Base-by-base conservation (phyloP, 164 flowering plant species). In the Buxus sempervirens region DNA sequence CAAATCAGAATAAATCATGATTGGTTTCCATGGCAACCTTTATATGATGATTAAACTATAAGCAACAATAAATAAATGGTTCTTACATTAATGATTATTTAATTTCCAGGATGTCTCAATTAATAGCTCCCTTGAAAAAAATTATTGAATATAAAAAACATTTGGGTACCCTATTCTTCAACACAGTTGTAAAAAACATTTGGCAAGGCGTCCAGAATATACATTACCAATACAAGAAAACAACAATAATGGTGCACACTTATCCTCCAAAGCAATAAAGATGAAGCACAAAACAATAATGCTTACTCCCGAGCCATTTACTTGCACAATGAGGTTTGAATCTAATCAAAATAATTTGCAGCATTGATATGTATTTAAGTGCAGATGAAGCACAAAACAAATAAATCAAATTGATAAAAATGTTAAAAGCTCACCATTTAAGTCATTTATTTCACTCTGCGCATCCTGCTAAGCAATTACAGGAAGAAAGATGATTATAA, bases 281-380 rank as follows among this genome's bases (percentile, higher is more conserved):
- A 23, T n/a, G n/a, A n/a, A n/a, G n/a, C n/a, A 51, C 42, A 0
- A 25, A 10, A n/a, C 22, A 24, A 20, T 12, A 16, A 20, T 96
- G 99, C 74, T 93, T 82, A 80, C 88, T 96, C 0, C 95, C 96
- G 42, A 96, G 95, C 99, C 99, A 96, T 77, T 96, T 96, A 42
- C 99, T 98, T 96, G 78, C 67, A 67, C 63, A 58, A 26, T 5
- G 12, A 19, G 38, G 65, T 41, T 16, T 36, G n/a, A 62, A 62
- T 19, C 63, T 27, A 25, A 58, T n/a, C 20, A 16, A 68, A 19
- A 15, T 7, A 38, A 10, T 4, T 2, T 18, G 22, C 20, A 28
- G 4, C 1, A 58, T 9, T 23, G 16, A 19, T 21, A 7, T 1
- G 20, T 5, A 19, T 27, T 23, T 8, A 25, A 22, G 48, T 20